These are phyloP conservation scores for Albophoma yamanashiensis DNA, from an alignment of 2,329 filamentous ascomycete species.

Conservation along the genomic window DNA sequence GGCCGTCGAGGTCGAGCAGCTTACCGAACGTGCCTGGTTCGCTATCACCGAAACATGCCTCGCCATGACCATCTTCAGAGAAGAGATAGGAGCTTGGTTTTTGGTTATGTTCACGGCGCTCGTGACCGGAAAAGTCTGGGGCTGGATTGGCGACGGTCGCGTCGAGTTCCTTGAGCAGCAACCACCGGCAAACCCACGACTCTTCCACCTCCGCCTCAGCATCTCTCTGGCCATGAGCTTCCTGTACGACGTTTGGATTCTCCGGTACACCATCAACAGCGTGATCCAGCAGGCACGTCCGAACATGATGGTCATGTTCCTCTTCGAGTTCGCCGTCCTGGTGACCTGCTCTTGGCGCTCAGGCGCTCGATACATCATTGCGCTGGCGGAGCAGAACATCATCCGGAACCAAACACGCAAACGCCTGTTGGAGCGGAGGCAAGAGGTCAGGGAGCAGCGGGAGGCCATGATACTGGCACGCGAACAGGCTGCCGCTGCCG, in stretches of 20 bases:
- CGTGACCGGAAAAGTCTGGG: slow-evolving; percentile 92
- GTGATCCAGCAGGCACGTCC: slow-evolving; percentile 83
- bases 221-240: slow-evolving; percentile 71
- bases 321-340: slow-evolving; percentile 91
- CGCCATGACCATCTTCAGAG: slow-evolving; percentile 96
- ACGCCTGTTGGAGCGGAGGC: slow-evolving; percentile 56
- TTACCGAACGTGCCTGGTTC: slow-evolving; percentile 97
- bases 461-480: slow-evolving; percentile 40
- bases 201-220: slow-evolving; percentile 79
- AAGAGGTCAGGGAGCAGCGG: slow-evolving; percentile 52
- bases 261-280: slow-evolving; percentile 69
- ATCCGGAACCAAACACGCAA: slow-evolving; percentile 62
- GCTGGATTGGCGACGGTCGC: slow-evolving; percentile 92
- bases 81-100: slow-evolving; percentile 90
- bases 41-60: slow-evolving; percentile 93
- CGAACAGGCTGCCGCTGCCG: slow-evolving; percentile 36
- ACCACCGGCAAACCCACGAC: slow-evolving; percentile 73
- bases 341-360: slow-evolving; percentile 73
- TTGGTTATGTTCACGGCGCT: slow-evolving; percentile 92
- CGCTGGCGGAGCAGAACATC: slow-evolving; percentile 66
- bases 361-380: slow-evolving; percentile 65
- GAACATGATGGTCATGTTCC: slow-evolving; percentile 99
- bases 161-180: slow-evolving; percentile 95
- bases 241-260: slow-evolving; percentile 67
- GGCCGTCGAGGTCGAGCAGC: slow-evolving; percentile 89